Evolutionary conservation across 257 asterid genomes (phyloP).

Genomic region (Schizonepeta tenuifolia): DNA sequence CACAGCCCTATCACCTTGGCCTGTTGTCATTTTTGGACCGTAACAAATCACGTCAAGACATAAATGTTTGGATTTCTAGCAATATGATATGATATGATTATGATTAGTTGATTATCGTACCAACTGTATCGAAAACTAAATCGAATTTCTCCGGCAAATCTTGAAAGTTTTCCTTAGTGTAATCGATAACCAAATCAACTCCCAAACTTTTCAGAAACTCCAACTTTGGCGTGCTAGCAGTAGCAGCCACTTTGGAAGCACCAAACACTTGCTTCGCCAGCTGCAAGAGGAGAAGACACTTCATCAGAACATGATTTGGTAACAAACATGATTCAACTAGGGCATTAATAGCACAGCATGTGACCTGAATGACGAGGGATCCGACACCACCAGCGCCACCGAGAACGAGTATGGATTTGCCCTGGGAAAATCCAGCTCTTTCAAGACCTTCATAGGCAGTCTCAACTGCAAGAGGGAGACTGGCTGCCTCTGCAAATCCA

Average conservation of each 20-base stretch:
- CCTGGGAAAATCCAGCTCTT: constrained; percentile 67
- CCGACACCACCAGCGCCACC: constrained; percentile 99
- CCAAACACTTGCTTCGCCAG: constrained; percentile 88
- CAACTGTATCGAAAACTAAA: constrained; percentile 82
- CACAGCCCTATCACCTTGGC: constrained; percentile 81
- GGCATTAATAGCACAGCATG: not conserved
- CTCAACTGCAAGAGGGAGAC: constrained; percentile 85
- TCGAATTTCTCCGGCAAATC: constrained; percentile 75
- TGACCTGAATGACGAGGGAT: constrained; percentile 83
- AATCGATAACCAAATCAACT: constrained; percentile 81
- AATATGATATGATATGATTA: not conserved
- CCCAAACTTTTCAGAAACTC: constrained; percentile 78
- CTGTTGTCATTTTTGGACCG: constrained; percentile 39
- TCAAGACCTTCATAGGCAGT: constrained; percentile 93
- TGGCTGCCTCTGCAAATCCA: constrained; percentile 76
- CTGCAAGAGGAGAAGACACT: constrained; percentile 37
- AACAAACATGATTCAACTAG: too few relatives aligned
- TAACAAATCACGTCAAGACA: not conserved
- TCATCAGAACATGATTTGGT: not conserved
- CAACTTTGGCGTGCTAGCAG: constrained; percentile 72
- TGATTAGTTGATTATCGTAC: constrained; percentile 44
- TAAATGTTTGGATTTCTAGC: not conserved
- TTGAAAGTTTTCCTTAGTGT: constrained; percentile 80
- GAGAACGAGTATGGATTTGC: constrained; percentile 86
- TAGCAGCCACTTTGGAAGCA: constrained; percentile 87